Evolutionary conservation across 2,329 filamentous ascomycete genomes (phyloP).

Genomic region (Cadophora gregata): DNA sequence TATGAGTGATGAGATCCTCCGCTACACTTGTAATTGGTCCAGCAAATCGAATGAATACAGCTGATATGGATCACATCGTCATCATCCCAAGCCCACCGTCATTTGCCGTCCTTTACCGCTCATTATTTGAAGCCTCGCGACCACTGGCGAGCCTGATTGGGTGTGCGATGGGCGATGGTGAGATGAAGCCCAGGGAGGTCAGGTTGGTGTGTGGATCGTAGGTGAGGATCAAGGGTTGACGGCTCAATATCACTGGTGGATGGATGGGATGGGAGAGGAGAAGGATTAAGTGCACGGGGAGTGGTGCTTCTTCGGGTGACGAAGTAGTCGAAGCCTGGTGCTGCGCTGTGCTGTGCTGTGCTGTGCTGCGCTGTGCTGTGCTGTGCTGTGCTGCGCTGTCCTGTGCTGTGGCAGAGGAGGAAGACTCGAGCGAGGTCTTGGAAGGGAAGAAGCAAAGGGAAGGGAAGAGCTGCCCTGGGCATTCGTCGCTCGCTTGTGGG

Average conservation of each 20-base stretch:
- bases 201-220: not conserved
- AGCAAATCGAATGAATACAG: not conserved
- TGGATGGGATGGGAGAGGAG: not conserved
- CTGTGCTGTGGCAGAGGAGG: too few species aligned
- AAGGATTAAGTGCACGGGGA: not conserved
- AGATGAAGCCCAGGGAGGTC: not conserved
- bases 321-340: too few species aligned
- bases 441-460: not conserved
- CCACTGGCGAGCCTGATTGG: not conserved
- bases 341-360: too few species aligned
- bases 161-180: not conserved
- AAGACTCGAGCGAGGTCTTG: too few species aligned
- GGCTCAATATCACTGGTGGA: not conserved
- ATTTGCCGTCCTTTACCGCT: constrained; percentile 2
- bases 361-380: too few species aligned
- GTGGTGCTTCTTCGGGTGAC: not conserved
- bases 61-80: not conserved
- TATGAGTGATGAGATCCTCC: not conserved
- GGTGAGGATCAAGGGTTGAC: not conserved
- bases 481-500: not conserved
- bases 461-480: not conserved
- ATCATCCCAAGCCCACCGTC: not conserved
- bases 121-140: not conserved
- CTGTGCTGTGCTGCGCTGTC: too few species aligned
- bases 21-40: not conserved